phyloP scores from a whole-genome alignment of 768 basidiomycete genomes.

The Mycena latifolia region DNA sequence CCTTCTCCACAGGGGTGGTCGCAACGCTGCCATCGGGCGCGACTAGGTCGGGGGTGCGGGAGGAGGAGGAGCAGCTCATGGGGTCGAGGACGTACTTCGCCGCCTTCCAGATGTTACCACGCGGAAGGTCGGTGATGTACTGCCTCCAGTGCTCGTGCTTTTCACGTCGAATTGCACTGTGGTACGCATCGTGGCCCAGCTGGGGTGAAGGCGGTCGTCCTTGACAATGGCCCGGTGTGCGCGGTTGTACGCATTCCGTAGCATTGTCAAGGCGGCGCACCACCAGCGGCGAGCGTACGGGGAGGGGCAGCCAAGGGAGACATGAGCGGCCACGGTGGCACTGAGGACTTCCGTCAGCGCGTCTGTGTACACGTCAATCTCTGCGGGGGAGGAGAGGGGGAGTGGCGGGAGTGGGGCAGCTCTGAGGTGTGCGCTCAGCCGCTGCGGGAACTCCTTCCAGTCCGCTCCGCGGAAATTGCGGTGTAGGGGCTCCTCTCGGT shows the following conservation, averaged over 20 bases:
- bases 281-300: conserved; percentile 5
- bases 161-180: neutral
- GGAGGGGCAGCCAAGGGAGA: neutral
- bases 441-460: neutral
- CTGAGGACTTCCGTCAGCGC: neutral
- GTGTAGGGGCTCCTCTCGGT: neutral
- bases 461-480: conserved; percentile 8
- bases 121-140: neutral
- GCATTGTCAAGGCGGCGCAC: neutral
- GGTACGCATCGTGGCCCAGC: conserved; percentile 12
- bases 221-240: conserved; percentile 4
- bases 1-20: neutral
- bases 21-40: neutral
- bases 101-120: conserved; percentile 3
- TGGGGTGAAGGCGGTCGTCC: conserved; percentile 4
- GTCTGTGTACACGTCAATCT: conserved; percentile 3
- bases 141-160: neutral
- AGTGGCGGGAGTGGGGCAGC: neutral
- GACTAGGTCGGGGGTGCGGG: conserved; percentile 2
- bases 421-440: neutral
- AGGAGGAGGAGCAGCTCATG: neutral
- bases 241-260: neutral
- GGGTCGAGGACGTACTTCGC: neutral
- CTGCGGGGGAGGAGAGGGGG: neutral
- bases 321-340: neutral